A percentile compares a stretch with the other conserved stretches of the same genome.
These are phyloP conservation scores for Aspergillus haitiensis DNA, from an alignment of 495 filamentous ascomycete genomes.

Conservation along the genomic window DNA sequence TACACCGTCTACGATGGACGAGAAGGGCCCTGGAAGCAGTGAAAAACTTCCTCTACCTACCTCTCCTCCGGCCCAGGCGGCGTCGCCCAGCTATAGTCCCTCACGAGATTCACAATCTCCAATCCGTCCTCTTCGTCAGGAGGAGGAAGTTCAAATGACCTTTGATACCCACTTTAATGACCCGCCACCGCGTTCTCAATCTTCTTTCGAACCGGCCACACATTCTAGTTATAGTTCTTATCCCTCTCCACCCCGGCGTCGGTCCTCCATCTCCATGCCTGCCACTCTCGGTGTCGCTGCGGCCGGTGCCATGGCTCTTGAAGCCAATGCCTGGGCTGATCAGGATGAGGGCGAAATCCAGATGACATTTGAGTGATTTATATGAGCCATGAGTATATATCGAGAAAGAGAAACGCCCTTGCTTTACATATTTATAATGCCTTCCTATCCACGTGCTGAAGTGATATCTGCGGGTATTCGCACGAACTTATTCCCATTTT, in stretches of 20 bases:
- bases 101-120: slow-evolving; percentile 23
- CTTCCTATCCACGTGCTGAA: background rate
- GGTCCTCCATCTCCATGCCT: slow-evolving; percentile 44
- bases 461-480: background rate
- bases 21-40: slow-evolving; percentile 52
- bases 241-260: slow-evolving; percentile 40
- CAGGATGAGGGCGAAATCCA: slow-evolving; percentile 60
- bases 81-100: slow-evolving; percentile 28
- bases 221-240: slow-evolving; percentile 12
- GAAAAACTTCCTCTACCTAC: slow-evolving; percentile 22
- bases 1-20: slow-evolving; percentile 35
- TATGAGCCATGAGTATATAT: slow-evolving; percentile 21
- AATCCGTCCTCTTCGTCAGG: slow-evolving; percentile 27
- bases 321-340: slow-evolving; percentile 81
- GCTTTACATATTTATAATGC: background rate
- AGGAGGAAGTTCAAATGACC: slow-evolving; percentile 65
- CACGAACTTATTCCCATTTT: background rate
- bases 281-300: slow-evolving; percentile 22
- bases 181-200: slow-evolving; percentile 27
- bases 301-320: slow-evolving; percentile 43
- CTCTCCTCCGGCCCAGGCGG: slow-evolving; percentile 34
- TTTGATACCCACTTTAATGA: slow-evolving; percentile 65
- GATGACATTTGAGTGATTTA: slow-evolving; percentile 57
- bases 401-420: slow-evolving; percentile 11
- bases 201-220: slow-evolving; percentile 19